A percentile compares a stretch with the other conserved stretches of the same genome.
phyloP scores from a whole-genome alignment of 306 rosid genomes.

The Fragaria vesca region DNA sequence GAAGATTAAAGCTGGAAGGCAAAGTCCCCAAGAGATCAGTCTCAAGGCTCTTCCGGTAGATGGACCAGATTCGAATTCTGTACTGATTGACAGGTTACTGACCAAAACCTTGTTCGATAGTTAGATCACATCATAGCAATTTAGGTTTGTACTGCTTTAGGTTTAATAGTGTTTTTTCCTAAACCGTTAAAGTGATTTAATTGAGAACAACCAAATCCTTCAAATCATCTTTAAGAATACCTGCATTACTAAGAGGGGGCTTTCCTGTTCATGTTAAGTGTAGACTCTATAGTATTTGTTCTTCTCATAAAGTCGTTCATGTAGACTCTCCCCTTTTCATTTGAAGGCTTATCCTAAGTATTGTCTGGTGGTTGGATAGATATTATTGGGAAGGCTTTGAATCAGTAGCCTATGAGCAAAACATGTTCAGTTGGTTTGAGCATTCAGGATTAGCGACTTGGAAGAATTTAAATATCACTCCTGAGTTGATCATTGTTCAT shows the following conservation, averaged over 20 bases:
- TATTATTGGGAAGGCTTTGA: neutral
- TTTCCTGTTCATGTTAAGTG: neutral
- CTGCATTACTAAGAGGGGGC: neutral
- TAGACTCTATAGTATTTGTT: neutral
- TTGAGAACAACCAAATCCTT: neutral
- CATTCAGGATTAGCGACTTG: neutral
- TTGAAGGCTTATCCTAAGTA: neutral
- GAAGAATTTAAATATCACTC: neutral
- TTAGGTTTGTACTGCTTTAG: neutral
- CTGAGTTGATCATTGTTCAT: neutral
- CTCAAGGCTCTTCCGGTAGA: slow-evolving; percentile 72
- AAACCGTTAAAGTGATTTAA: neutral
- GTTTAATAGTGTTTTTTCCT: neutral
- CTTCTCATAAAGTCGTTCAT: neutral
- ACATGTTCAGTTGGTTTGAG: neutral
- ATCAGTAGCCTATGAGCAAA: neutral
- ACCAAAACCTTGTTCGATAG: slow-evolving; percentile 1
- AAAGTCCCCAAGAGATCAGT: slow-evolving; percentile 73
- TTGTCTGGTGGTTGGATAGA: neutral
- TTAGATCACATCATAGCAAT: neutral
- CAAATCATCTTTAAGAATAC: neutral
- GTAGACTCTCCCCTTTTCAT: neutral
- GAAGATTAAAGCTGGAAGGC: slow-evolving; percentile 89
- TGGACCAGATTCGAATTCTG: slow-evolving; percentile 21
- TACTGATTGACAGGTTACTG: slow-evolving; percentile 12